Evolutionary conservation across 345 rosid species (phyloP).

Genomic region (Eucalyptus tenuipes): DNA sequence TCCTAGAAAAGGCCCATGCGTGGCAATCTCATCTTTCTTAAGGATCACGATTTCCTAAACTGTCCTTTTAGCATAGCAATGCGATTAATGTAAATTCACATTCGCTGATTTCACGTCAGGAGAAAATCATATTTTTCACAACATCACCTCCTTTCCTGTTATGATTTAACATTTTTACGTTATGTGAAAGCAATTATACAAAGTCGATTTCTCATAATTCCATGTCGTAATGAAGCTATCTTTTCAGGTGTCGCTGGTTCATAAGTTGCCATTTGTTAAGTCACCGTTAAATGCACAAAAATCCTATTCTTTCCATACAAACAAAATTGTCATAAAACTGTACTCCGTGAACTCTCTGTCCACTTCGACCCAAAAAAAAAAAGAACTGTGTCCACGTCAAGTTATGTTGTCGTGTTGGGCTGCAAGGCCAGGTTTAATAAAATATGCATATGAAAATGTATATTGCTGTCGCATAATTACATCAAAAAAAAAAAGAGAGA

Average conservation of each 20-base stretch:
- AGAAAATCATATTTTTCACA: background rate
- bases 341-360: background rate
- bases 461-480: background rate
- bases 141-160: background rate
- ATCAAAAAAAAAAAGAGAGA: background rate
- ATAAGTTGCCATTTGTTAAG: background rate
- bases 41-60: background rate
- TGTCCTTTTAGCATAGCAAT: background rate
- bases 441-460: background rate
- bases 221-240: background rate
- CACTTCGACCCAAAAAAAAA: too few relatives aligned
- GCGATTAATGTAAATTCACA: background rate
- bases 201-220: background rate
- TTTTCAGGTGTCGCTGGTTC: accelerated
- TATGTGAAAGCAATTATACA: background rate
- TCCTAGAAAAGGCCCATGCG: background rate
- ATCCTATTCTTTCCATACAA: too few relatives aligned
- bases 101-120: background rate
- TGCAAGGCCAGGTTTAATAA: background rate
- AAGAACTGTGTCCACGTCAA: background rate
- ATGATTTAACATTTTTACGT: background rate
- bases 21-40: background rate
- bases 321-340: background rate
- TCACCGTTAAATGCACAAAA: background rate
- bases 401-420: background rate